Percentiles rank a stretch among this genome's conserved stretches.
phyloP scores from a whole-genome alignment of 1,284 basidiomycete genomes.

The Leccinum angustisporum region DNA sequence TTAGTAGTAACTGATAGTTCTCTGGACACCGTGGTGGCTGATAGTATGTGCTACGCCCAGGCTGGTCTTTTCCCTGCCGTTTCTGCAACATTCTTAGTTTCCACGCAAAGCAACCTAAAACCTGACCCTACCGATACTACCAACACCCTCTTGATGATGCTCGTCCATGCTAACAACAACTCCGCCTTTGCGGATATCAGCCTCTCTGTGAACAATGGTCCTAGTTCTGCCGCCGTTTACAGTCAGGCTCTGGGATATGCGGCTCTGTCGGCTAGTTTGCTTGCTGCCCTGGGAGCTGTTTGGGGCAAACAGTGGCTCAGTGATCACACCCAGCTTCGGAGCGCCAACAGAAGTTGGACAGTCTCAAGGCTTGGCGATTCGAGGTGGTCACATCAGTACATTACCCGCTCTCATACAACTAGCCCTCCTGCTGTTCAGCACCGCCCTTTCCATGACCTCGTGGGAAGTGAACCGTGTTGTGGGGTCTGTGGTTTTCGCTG shows the following conservation, averaged over 20 bases:
- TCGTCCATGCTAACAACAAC: slow-evolving; percentile 15
- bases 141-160: slow-evolving; percentile 17
- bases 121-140: slow-evolving; percentile 16
- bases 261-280: slow-evolving; percentile 15
- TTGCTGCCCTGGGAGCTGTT: slow-evolving; percentile 20
- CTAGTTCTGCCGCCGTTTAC: slow-evolving; percentile 9
- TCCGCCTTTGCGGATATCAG: slow-evolving; percentile 8
- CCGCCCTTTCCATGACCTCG: slow-evolving; percentile 9
- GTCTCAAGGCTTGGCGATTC: slow-evolving; percentile 16
- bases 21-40: neutral
- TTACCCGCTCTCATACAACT: slow-evolving; percentile 17
- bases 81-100: slow-evolving; percentile 14
- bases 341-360: slow-evolving; percentile 20
- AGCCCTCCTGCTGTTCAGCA: slow-evolving; percentile 14
- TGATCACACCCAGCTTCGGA: slow-evolving; percentile 8
- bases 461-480: slow-evolving; percentile 12
- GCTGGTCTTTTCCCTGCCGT: slow-evolving; percentile 22
- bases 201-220: slow-evolving; percentile 12
- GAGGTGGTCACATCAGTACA: slow-evolving; percentile 7
- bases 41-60: neutral
- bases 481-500: slow-evolving; percentile 8
- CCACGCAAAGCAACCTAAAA: slow-evolving; percentile 7
- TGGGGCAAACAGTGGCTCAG: slow-evolving; percentile 18
- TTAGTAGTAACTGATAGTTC: neutral
- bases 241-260: slow-evolving; percentile 16